These are phyloP conservation scores for Apiospora marii DNA, from an alignment of 2,329 filamentous ascomycete genomes.

Conservation along the genomic window DNA sequence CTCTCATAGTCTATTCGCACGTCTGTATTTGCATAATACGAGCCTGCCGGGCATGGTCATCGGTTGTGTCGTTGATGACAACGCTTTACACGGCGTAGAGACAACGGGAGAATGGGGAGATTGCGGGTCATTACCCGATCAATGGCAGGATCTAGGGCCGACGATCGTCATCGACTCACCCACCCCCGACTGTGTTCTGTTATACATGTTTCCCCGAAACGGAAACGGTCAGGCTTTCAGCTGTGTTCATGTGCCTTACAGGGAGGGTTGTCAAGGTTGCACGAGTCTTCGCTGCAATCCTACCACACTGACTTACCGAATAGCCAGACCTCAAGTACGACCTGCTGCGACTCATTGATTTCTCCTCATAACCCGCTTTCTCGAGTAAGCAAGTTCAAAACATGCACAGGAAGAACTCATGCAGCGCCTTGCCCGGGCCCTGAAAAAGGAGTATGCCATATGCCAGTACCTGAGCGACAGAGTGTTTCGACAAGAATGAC, in stretches of 20 bases:
- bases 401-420: background rate
- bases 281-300: background rate
- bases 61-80: background rate
- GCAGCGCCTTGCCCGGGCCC: background rate
- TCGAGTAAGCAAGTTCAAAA: background rate
- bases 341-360: background rate
- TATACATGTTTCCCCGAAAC: background rate
- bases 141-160: constrained; percentile 9
- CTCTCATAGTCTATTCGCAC: background rate
- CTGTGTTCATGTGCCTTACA: constrained; percentile 11
- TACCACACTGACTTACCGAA: background rate
- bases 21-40: background rate
- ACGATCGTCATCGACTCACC: constrained; percentile 16
- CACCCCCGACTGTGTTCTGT: background rate
- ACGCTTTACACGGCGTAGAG: background rate
- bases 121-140: constrained; percentile 17
- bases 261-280: background rate
- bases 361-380: background rate
- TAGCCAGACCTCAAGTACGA: background rate
- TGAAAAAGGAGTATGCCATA: background rate
- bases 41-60: background rate
- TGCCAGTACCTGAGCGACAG: background rate
- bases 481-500: constrained; percentile 9
- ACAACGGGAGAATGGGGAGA: background rate
- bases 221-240: constrained; percentile 2